These are phyloP conservation scores for Rhynchospora breviuscula DNA, from an alignment of 176 grass and related monocot genomes.

Conservation along the genomic window DNA sequence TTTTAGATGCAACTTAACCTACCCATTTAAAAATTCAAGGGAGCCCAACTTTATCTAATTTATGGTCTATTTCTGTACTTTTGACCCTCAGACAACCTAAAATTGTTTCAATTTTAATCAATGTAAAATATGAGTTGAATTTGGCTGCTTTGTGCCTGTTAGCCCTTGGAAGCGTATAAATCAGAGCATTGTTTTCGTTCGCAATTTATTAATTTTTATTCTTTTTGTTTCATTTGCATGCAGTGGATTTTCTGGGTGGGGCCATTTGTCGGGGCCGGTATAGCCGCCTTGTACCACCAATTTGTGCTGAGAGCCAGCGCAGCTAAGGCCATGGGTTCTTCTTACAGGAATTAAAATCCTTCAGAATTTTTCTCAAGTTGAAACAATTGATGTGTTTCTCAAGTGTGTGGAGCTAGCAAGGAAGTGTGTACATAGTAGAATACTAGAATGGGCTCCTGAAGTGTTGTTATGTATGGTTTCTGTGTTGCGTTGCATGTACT, in stretches of 20 bases:
- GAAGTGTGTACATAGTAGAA: conserved; percentile 1
- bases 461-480: not conserved
- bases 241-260: conserved; percentile 97
- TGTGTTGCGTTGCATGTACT: not conserved
- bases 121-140: not conserved
- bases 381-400: not conserved
- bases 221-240: not conserved
- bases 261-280: conserved; percentile 62
- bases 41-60: not conserved
- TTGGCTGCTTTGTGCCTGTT: not conserved
- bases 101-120: not conserved
- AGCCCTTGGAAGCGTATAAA: not conserved
- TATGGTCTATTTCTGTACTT: not conserved
- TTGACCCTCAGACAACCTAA: not conserved
- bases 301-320: conserved; percentile 59
- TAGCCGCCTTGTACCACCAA: conserved; percentile 59
- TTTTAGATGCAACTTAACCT: no score
- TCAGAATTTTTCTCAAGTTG: not conserved
- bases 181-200: not conserved
- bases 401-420: not conserved
- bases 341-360: conserved; percentile 30
- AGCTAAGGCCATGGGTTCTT: conserved; percentile 36
- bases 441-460: not conserved
- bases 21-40: no score
- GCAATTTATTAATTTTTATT: not conserved